Base-by-base conservation (phyloP, 176 grass and related monocot species). In the Raddia guianensis region DNA sequence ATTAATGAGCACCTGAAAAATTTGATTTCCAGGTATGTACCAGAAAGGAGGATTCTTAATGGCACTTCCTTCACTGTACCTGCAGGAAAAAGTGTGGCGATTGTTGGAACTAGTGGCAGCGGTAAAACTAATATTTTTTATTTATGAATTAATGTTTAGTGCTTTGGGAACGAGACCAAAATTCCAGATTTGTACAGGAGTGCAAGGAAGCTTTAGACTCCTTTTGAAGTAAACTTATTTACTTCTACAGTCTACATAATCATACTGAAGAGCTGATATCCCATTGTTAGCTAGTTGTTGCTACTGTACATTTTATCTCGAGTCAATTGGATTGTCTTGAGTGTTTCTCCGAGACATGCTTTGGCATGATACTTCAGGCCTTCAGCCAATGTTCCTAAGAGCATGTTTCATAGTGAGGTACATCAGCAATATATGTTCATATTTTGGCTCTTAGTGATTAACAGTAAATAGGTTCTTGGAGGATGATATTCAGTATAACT, bases 71-170 rank as follows among this genome's bases (percentile, higher is more conserved):
- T 98, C 82, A 83, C 86, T 61, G 96, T 98, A 73, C 90, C 92
- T 7, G 92, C 96, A 73, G 96, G 96, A 84, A 95, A 81, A 86
- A 98, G 88, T 63, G 75, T 91, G 77, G 96, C 96, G 16, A 98
- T 95, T 79, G 96, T 98, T 77, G 96, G 96, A 89, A 91, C 96
- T 73, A 98, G 96, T 76, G 96, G 96, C 65, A 95, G 96, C 18
- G 96, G 96, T 98, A 93, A 92, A 68, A 43, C 40, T 34, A 34
- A 49, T 42, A 4, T 79, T 79, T 44, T 44, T 71, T 45, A 85
- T 46, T 44, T 77, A 45, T 62, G 60, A 66, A 83, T 51, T 9
- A 51, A 43, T 53, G 33, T 34, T 34, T 52, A 72, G 51, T 32
- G 48, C 32, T 68, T 83, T 45, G 74, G 34, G 43, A 53, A 47